A percentile compares a stretch with the other conserved stretches of the same genome.
phyloP scores from a whole-genome alignment of 2,329 filamentous ascomycete genomes.

The Coleophoma crateriformis region DNA sequence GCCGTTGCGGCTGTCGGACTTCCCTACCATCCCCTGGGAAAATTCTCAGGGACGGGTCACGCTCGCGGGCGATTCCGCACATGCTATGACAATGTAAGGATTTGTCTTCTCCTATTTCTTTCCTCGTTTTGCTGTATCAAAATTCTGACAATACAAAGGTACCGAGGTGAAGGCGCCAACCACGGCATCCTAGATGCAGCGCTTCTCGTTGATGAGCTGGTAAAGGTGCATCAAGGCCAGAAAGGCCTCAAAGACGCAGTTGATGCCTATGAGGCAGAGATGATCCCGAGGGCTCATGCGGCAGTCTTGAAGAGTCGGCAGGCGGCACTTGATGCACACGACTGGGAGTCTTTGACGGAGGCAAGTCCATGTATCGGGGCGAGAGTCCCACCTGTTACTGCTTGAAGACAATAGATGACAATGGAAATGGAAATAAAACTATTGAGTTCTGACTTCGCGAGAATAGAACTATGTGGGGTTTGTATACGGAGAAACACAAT shows the following conservation, averaged over 20 bases:
- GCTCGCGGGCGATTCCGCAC: constrained; percentile 47
- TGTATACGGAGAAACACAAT: too few species aligned
- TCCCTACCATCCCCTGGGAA: constrained; percentile 27
- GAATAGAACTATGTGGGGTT: too few species aligned
- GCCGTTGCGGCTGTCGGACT: constrained; percentile 22
- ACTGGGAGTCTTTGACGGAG: constrained; percentile 21
- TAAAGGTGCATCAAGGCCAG: not conserved
- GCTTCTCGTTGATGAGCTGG: constrained; percentile 29
- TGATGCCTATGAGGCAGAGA: constrained; percentile 25
- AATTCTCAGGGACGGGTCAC: constrained; percentile 31
- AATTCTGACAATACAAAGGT: not conserved
- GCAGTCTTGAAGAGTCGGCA: constrained; percentile 28
- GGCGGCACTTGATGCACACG: constrained; percentile 29
- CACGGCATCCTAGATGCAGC: constrained; percentile 46
- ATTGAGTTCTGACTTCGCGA: too few species aligned
- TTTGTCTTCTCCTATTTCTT: not conserved
- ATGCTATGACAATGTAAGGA: constrained; percentile 39
- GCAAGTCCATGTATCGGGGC: not conserved
- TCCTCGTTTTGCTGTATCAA: too few species aligned
- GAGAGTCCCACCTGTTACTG: not conserved
- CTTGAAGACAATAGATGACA: not conserved
- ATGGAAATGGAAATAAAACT: too few species aligned
- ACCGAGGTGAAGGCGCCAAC: constrained; percentile 50
- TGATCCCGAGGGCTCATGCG: constrained; percentile 22
- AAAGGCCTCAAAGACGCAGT: constrained; percentile 10